Evolutionary conservation across 2,329 filamentous ascomycete species (phyloP), one percentile per base, ranked within the genome.

Genomic region (Periglandula ipomoeae): DNA sequence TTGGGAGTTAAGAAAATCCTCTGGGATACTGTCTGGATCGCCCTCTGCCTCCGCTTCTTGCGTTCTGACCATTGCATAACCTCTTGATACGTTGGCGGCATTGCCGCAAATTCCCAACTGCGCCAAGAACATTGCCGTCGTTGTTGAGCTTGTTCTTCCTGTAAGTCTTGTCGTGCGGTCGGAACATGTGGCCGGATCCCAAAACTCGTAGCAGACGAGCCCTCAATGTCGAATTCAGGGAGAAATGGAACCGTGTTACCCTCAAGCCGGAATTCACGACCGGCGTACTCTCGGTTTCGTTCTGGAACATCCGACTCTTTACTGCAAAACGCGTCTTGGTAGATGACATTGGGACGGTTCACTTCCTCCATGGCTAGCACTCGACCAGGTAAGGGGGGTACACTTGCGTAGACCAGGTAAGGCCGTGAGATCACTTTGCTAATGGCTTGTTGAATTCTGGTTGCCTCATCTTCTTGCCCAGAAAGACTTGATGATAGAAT

Each of bases 291-390:
- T 47, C 88, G 76, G 27, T 76, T 67, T 47, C 84, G 78, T 35
- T 84, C 76, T 11, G 90, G 89, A 0, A 96, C 85, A 65, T 97
- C 93, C 45, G 74, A 75, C 52, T 94, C 88, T 24, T 87, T 75
- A 56, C 89, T 87, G 61, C 95, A 97, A 59, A 84, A 90, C 0
- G 90, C 84, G 60, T 89, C 83, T 63, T 89, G 87, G 54, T 95
- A 94, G 44, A 96, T 76, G 13, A 86, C 76, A 50, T 83, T 73
- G 0, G 86, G 85, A 8, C 82, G 38, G 13, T 52, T 35, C 27
- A 60, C 40, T 1, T 61, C 59, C 8, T 55, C 55, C 44, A 65
- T 47, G 1, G 58, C 54, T 5, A 51, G 30, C 9, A 48, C 41
- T 13, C 65, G 55, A 9, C 37, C 40, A 15, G 35, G 45, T 8